Evolutionary conservation across 441 rosid species (phyloP), one percentile per base, ranked within the genome.

Genomic region (Brassica hybrid): DNA sequence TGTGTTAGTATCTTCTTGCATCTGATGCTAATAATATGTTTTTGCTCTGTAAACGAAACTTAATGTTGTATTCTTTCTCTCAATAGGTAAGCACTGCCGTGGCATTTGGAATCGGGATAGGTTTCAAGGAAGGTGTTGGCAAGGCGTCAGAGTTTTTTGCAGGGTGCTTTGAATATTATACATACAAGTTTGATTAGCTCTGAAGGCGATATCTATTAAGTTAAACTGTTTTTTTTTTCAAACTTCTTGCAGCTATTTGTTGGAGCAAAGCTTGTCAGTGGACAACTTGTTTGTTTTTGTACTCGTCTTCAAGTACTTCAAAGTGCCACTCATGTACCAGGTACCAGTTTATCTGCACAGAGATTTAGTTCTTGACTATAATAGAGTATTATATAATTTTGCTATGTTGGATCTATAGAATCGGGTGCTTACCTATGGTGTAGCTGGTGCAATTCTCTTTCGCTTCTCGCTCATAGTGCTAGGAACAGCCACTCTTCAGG

Each of bases 221-320:
- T 1, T 16, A n/a, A 67, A 19, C 30, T 1, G 21, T n/a, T n/a
- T n/a, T 71, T 69, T 54, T 70, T 56, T 10, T 3, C 18, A 50
- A 50, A 50, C 45, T 60, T 81, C 68, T 84, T 88, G 83, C 90
- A 94, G 98, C 83, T 94, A 94, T 70, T 69, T 94, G 59, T 82
- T 94, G 89, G 97, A 94, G 94, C 97, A 94, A 85, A 94, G 97
- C 80, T 89, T 94, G 85, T 94, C 98, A 1, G 98, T 92, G 67
- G 98, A 94, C 83, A 94, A 94, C 85, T 86, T 94, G 67, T 94
- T 94, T 72, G 93, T 94, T 81, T 94, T 94, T 83, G 91, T 94
- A 72, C 89, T 94, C 74, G 69, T 94, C 77, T 94, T 94, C 91
- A 92, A 90, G 83, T 94, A 92, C 80, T 94, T 92, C 83, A 91